Evolutionary conservation across 495 filamentous ascomycete species (phyloP).

Genomic region (Gamarada debralockiae): DNA sequence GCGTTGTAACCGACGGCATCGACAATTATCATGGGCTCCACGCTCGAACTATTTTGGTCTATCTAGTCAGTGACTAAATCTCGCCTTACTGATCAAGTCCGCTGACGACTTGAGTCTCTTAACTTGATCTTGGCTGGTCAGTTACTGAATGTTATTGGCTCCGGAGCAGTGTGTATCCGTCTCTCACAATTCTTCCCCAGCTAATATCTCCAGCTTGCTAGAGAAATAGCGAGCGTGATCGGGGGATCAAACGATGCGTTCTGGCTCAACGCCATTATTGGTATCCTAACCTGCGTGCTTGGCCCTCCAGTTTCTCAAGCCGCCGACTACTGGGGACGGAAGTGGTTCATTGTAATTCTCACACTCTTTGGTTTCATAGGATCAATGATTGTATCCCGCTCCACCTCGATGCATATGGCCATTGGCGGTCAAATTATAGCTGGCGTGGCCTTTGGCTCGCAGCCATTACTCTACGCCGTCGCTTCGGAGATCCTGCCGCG

Average conservation of each 20-base stretch:
- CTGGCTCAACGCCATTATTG: slow-evolving; percentile 26
- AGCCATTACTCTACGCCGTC: slow-evolving; percentile 30
- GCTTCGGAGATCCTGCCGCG: slow-evolving; percentile 28
- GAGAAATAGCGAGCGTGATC: no score
- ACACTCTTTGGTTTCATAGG: slow-evolving; percentile 13
- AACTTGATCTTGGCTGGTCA: neutral
- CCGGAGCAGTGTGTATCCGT: no score
- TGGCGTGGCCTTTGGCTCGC: slow-evolving; percentile 23
- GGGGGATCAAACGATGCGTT: no score
- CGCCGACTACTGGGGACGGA: slow-evolving; percentile 33
- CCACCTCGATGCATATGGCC: neutral
- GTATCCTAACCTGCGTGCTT: slow-evolving; percentile 28
- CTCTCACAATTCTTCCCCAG: no score
- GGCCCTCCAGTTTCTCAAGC: slow-evolving; percentile 30
- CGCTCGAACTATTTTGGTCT: neutral
- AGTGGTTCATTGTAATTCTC: slow-evolving; percentile 29
- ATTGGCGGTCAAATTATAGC: slow-evolving; percentile 27
- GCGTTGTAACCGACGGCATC: neutral
- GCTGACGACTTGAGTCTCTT: neutral
- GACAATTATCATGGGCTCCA: neutral
- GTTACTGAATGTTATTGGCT: no score
- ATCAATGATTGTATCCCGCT: no score
- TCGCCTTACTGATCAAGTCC: neutral
- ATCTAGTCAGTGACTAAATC: neutral
- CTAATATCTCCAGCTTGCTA: no score